Conservation (phyloP, 306 rosid species). For the Sicyos baderoa region DNA sequence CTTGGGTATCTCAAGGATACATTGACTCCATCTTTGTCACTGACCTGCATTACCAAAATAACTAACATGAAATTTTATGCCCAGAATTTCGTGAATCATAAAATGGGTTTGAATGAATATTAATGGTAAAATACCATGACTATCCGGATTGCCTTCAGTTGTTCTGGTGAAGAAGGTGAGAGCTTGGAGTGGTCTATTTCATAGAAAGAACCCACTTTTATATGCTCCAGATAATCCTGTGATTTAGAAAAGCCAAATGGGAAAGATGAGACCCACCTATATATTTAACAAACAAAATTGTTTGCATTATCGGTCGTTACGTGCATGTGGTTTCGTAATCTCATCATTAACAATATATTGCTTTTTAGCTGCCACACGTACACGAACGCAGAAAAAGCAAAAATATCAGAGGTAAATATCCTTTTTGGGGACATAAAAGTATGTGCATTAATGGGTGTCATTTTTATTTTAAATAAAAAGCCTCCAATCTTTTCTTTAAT, state of each 20-base stretch:
- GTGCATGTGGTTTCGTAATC: conserved; percentile 24
- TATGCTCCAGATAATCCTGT: conserved; percentile 36
- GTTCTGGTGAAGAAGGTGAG: conserved; percentile 37
- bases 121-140: conserved; percentile 54
- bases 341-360: conserved; percentile 7
- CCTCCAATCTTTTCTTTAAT: no score
- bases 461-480: neutral
- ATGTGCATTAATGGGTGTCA: conserved; percentile 2
- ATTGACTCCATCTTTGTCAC: conserved; percentile 33
- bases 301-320: neutral
- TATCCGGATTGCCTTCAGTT: conserved; percentile 42
- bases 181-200: conserved; percentile 59
- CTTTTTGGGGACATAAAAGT: conserved; percentile 18
- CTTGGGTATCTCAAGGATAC: conserved; percentile 67
- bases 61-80: neutral
- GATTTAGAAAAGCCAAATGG: conserved; percentile 16
- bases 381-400: conserved; percentile 10
- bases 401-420: neutral
- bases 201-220: conserved; percentile 55
- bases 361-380: conserved; percentile 12
- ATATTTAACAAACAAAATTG: neutral
- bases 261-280: neutral
- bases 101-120: neutral
- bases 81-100: no score
- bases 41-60: conserved; percentile 37